Evolutionary conservation across 2,329 filamentous ascomycete genomes (phyloP), one percentile per base, ranked within the genome.

Genomic region (Diplodia corticola): DNA sequence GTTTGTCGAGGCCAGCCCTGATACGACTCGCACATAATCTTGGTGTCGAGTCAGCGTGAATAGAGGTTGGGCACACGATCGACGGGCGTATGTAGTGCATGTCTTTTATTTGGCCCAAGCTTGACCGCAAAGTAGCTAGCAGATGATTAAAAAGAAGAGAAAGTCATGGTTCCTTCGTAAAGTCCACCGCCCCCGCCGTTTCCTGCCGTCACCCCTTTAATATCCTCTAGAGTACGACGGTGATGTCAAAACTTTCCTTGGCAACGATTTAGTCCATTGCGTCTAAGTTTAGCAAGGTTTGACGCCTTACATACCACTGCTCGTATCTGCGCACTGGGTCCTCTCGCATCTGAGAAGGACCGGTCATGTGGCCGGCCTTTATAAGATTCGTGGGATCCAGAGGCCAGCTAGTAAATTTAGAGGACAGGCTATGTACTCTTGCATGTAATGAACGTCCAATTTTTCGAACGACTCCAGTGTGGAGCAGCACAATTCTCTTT

Each of bases 201-300:
- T 30, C 22, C 15, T 13, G 40, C 4, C 4, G 13, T 33, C 20
- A 12, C 54, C 54, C 54, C 54, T 57, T 57, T 57, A 57, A 57
- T 57, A 44, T 57, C 5, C 4, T 20, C 54, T 35, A 35, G 33
- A 15, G 12, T 57, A 33, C 37, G 53, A 13, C 37, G 13, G 22
- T 57, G 54, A 30, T 37, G 54, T 57, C 54, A 37, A 9, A n/a
- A 35, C 33, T 57, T 22, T 57, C 22, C 54, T 54, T 54, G 51
- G 51, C 51, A 54, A 20, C 40, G n/a, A 54, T 22, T n/a, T n/a
- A 54, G n/a, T 20, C n/a, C n/a, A 12, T 2, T 28, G n/a, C 20
- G 10, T 9, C 24, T 37, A 20, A 57, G 40, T 44, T 57, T 57
- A 57, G 35, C 35, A 57, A 57, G 20, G 54, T 57, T 44, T 5